Evolutionary conservation across 2,329 filamentous ascomycete species (phyloP), one percentile per base, ranked within the genome.

Genomic region (Epichloe scottii): DNA sequence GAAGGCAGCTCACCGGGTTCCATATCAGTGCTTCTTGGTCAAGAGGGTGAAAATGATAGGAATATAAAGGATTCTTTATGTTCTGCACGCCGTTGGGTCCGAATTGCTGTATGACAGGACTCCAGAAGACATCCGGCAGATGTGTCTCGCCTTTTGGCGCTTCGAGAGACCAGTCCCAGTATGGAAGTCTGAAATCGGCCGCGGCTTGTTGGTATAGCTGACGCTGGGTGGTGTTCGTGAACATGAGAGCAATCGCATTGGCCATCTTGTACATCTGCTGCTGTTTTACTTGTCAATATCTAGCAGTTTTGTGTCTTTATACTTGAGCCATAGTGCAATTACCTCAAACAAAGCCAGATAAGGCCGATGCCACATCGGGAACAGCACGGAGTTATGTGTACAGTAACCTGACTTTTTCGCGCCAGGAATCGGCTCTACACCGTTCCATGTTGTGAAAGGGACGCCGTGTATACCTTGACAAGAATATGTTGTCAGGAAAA

Each of bases 291-390:
- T 12, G 50, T 66, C 35, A 65, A 54, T 35, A 5, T n/a, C 33
- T 19, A 14, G 1, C 12, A 15, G 5, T 23, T n/a, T 12, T 44
- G 10, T 17, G 12, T 6, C 14, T 17, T 12, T 8, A 1, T 17
- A 30, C 30, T 3, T 45, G n/a, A 12, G 30, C 7, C 14, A 21
- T 30, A 2, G 10, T 30, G 7, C 2, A 38, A 62, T 52, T 54
- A 77, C 78, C 71, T 81, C 78, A 52, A 78, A 78, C 48, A 81
- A 64, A 33, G 73, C 76, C 53, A 93, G 71, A 65, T 91, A 94
- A 1, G 87, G 85, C 47, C 89, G 79, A 71, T 95, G 89, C 89
- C 89, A 94, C 39, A 82, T 77, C 39, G 84, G 79, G 63, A 95
- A 93, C 15, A 93, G 70, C 40, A 84, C 79, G 1, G 85, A 86